Conservation (phyloP, 1,284 basidiomycete species). For the Phellopilus nigrolimitatus region DNA sequence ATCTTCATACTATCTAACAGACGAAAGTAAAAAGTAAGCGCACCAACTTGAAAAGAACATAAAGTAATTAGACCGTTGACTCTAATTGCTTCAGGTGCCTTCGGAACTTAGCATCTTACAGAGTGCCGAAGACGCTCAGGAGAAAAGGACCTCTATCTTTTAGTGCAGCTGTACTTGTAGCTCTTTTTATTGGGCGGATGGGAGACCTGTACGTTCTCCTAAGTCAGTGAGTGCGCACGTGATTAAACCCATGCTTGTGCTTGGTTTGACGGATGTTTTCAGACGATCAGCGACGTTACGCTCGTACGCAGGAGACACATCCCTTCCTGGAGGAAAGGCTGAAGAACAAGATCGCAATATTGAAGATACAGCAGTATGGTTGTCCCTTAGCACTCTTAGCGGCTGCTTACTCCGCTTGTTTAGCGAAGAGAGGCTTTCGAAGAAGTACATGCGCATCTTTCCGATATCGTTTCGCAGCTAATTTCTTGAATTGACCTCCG, state of each 20-base stretch:
- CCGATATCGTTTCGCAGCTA: constrained; percentile 5
- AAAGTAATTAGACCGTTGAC: not conserved
- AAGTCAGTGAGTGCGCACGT: constrained; percentile 48
- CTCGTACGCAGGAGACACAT: constrained; percentile 80
- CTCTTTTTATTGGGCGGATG: constrained; percentile 73
- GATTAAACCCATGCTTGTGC: not conserved
- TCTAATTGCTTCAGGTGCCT: constrained; percentile 46
- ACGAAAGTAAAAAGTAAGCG: constrained; percentile 10
- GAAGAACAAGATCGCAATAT: constrained; percentile 62
- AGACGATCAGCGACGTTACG: constrained; percentile 70
- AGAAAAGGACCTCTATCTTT: constrained; percentile 43
- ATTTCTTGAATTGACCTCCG: not conserved
- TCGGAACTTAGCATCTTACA: constrained; percentile 50
- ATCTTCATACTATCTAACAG: not conserved
- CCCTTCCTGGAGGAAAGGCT: constrained; percentile 77
- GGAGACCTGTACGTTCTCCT: constrained; percentile 81
- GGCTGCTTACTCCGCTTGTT: not conserved
- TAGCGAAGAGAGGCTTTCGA: constrained; percentile 73
- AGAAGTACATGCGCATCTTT: constrained; percentile 40
- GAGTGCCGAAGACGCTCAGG: constrained; percentile 33
- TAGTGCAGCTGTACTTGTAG: constrained; percentile 70
- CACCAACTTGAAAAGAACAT: no score
- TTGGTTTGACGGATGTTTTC: not conserved
- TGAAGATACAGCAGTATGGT: constrained; percentile 75
- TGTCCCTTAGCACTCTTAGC: not conserved